phyloP scores from a whole-genome alignment of 345 rosid genomes.

The Eutrema yunnanense region DNA sequence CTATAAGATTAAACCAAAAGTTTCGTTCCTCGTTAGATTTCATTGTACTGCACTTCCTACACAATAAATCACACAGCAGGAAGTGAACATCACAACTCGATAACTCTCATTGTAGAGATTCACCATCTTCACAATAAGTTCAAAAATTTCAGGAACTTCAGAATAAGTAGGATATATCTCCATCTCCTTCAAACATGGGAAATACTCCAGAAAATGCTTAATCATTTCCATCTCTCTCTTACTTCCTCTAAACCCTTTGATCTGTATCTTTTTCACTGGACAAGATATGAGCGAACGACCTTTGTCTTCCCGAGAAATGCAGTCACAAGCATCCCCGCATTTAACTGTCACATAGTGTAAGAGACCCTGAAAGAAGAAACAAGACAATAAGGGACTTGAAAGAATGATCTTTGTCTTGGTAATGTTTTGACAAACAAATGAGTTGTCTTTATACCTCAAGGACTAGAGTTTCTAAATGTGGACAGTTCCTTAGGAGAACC shows the following conservation, averaged over 20 bases:
- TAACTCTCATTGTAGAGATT: neutral
- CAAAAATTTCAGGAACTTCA: neutral
- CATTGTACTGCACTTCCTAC: too few species aligned
- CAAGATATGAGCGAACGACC: neutral
- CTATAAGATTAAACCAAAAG: too few species aligned
- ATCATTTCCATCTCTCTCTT: too few species aligned
- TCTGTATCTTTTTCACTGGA: neutral
- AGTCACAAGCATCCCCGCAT: conserved; percentile 11
- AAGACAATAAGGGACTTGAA: neutral
- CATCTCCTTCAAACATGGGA: too few species aligned
- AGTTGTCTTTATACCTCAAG: too few species aligned
- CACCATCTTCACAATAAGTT: neutral
- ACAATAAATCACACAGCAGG: neutral
- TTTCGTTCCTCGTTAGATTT: too few species aligned
- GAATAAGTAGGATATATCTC: too few species aligned
- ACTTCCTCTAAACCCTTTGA: neutral
- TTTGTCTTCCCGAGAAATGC: neutral
- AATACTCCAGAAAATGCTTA: too few species aligned
- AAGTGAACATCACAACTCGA: neutral
- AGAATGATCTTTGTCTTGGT: too few species aligned
- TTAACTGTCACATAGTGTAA: neutral
- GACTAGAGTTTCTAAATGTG: neutral
- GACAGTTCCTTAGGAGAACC: neutral
- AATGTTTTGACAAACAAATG: neutral
- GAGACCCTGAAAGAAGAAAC: neutral